These are phyloP conservation scores for Alliaria petiolata DNA, from an alignment of 345 rosid species.

Conservation along the genomic window DNA sequence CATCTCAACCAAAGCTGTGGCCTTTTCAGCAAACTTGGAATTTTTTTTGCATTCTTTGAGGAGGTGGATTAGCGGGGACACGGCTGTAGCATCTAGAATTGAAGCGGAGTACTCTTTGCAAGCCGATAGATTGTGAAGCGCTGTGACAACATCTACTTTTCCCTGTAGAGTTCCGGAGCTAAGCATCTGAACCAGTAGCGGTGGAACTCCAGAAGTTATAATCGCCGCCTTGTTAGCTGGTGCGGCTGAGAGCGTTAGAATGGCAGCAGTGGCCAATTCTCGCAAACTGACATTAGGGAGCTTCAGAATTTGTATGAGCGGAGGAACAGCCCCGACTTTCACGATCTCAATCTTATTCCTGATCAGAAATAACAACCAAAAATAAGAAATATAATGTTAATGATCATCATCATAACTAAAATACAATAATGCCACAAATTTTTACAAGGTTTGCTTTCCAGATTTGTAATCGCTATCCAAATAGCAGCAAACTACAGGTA, in stretches of 20 bases:
- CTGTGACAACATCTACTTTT: constrained; percentile 73
- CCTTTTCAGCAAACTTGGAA: constrained; percentile 74
- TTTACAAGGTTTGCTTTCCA: too few species aligned
- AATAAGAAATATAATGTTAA: neutral
- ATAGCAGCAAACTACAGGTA: neutral
- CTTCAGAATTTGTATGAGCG: constrained; percentile 63
- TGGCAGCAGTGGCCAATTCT: constrained; percentile 71
- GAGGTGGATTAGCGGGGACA: constrained; percentile 59
- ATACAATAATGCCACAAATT: too few species aligned
- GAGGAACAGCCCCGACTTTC: constrained; percentile 64
- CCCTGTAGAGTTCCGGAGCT: constrained; percentile 71
- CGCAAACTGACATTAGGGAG: constrained; percentile 44
- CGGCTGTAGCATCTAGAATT: constrained; percentile 52
- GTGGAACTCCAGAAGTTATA: constrained; percentile 58
- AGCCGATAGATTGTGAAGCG: constrained; percentile 61
- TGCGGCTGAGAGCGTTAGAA: constrained; percentile 74
- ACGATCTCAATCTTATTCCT: constrained; percentile 77
- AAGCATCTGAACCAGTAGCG: constrained; percentile 64
- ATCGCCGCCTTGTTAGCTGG: constrained; percentile 61
- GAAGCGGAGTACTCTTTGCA: constrained; percentile 44
- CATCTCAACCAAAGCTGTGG: constrained; percentile 59
- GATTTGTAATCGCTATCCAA: neutral
- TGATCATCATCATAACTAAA: neutral
- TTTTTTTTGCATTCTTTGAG: constrained; percentile 72
- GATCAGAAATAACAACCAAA: constrained; percentile 17